Evolutionary conservation across 2,329 filamentous ascomycete genomes (phyloP).

Genomic region (Colletotrichum paranaense): DNA sequence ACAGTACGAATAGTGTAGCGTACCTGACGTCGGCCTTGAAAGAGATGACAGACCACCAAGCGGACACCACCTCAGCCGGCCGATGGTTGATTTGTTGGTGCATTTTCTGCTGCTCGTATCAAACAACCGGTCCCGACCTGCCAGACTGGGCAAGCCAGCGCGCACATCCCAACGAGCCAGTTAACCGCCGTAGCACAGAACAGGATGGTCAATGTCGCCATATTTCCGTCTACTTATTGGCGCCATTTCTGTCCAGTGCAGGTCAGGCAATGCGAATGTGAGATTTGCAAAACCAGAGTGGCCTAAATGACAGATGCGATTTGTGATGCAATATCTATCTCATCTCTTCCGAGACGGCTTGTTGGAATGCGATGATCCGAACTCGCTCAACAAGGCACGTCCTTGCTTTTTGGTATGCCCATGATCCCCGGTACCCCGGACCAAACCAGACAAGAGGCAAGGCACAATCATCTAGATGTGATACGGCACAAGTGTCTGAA

Average conservation of each 20-base stretch:
- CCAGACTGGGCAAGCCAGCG: constrained; percentile 18
- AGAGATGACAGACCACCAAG: neutral
- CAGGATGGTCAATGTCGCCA: neutral
- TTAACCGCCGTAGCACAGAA: neutral
- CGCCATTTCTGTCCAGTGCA: neutral
- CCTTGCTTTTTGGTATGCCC: constrained; percentile 8
- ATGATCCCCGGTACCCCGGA: constrained; percentile 6
- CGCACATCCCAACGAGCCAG: neutral
- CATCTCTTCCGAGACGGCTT: constrained; percentile 6
- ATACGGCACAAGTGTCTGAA: constrained; percentile 18
- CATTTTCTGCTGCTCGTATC: neutral
- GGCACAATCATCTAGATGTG: constrained; percentile 21
- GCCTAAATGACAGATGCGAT: neutral
- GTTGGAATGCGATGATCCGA: constrained; percentile 23
- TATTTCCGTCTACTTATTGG: neutral
- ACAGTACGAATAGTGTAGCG: too few species aligned
- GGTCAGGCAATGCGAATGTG: neutral
- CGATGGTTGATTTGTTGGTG: neutral
- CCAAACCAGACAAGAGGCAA: neutral
- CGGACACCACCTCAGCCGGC: constrained; percentile 1
- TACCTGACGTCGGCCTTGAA: neutral
- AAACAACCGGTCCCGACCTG: constrained; percentile 11
- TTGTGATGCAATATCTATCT: constrained; percentile 23
- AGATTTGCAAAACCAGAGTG: neutral
- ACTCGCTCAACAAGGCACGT: constrained; percentile 12